Conservation (phyloP, 2,329 filamentous ascomycete species). For the Corynespora cassiicola region DNA sequence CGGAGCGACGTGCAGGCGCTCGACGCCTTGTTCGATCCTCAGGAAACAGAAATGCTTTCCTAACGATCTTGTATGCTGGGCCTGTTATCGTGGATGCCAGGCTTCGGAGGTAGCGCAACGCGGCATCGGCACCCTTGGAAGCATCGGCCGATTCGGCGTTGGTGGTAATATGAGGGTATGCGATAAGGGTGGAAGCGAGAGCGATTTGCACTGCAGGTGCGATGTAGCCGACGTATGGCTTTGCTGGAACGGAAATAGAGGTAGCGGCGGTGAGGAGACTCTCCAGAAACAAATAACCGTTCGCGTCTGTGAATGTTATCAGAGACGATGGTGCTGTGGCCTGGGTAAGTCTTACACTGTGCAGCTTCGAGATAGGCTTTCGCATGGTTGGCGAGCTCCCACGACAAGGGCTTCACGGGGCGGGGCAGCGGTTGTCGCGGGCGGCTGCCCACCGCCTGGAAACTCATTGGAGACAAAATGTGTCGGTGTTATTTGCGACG, state of each 20-base stretch:
- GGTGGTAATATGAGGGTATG: constrained; percentile 82
- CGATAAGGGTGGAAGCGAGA: constrained; percentile 78
- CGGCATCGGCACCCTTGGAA: constrained; percentile 67
- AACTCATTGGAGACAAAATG: too few species aligned
- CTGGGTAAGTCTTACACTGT: constrained; percentile 30
- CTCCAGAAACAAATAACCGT: constrained; percentile 42
- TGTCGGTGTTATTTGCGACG: too few species aligned
- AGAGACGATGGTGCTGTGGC: not conserved
- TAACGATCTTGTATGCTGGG: constrained; percentile 68
- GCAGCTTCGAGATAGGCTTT: constrained; percentile 44
- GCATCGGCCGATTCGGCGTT: constrained; percentile 68
- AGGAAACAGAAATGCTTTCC: constrained; percentile 74
- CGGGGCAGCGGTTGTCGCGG: constrained; percentile 35
- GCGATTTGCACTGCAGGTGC: constrained; percentile 77
- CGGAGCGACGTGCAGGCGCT: constrained; percentile 20
- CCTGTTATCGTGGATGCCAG: constrained; percentile 71
- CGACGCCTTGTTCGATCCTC: constrained; percentile 31
- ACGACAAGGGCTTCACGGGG: constrained; percentile 39
- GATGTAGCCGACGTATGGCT: constrained; percentile 60
- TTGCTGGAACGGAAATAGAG: constrained; percentile 40
- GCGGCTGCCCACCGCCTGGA: constrained; percentile 28
- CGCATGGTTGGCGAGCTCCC: constrained; percentile 43
- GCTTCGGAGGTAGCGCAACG: constrained; percentile 74
- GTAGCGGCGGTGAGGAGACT: constrained; percentile 39
- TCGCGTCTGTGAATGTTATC: constrained; percentile 29